Base-by-base conservation (phyloP, 257 asterid species). In the Hygrophila difformis region DNA sequence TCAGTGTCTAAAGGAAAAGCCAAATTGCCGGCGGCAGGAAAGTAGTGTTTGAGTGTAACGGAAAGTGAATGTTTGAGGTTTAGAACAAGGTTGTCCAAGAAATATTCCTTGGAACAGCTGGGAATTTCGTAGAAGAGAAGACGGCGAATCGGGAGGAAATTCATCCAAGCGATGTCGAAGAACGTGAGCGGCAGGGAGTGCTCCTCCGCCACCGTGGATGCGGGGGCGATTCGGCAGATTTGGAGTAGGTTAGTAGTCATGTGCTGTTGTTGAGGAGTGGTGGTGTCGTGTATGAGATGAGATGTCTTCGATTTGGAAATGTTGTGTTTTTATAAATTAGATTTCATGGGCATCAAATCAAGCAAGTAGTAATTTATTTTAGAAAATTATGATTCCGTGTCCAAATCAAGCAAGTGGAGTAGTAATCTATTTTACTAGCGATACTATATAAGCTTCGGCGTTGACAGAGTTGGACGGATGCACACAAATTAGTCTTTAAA, bases 61-160 rank as follows among this genome's bases (percentile, higher is more conserved):
- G 78, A 65, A 18, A 78, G 69, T 1, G 84, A 81, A 2, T 62
- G 23, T 49, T 73, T 70, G 39, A 78, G 76, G 3, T 47, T 28
- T 6, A 85, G 79, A 21, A 73, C 19, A 20, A 66, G 12, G 7
- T 34, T 57, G 1, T 77, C 62, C 1, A 48, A 6, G 72, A 80
- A 73, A 49, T 56, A 14, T 14, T 51, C 0, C 26, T 18, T 62
- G 6, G 74, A 48, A 18, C 20, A 44, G 0, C 69, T 53, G 39
- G 40, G 23, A 1, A n/a, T n/a, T n/a, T 61, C 55, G 43, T 63
- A 81, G 63, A 81, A 77, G 43, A 71, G 18, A 12, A 77, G 64
- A 16, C 59, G 69, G 12, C 55, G 79, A 4, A 61, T 53, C 3
- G 62, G 71, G 12, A 58, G 68, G 40, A 65, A 71, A 12, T 18